Evolutionary conservation across 371 early-diverging fungal species (phyloP).

Genomic region (Mortierella polycephala): DNA sequence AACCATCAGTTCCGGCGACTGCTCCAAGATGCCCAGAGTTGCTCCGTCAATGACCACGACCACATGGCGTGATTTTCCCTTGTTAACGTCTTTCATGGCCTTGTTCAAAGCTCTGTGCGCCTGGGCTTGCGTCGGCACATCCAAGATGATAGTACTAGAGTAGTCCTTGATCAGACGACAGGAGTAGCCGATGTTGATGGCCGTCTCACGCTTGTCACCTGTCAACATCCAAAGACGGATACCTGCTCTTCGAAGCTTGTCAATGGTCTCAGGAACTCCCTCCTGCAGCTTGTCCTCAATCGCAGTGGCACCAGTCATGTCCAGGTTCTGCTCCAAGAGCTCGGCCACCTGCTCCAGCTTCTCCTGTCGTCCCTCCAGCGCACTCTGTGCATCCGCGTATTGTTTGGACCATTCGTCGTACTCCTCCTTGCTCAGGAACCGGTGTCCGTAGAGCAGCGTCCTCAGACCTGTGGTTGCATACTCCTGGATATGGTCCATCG

Average conservation of each 20-base stretch:
- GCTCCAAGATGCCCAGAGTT: constrained; percentile 72
- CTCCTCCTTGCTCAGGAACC: constrained; percentile 77
- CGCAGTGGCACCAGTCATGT: constrained; percentile 87
- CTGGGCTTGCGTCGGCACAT: constrained; percentile 43
- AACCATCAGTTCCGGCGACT: constrained; percentile 56
- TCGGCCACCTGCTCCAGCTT: constrained; percentile 85
- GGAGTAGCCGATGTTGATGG: constrained; percentile 94
- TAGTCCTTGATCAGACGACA: constrained; percentile 75
- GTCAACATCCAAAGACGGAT: constrained; percentile 98
- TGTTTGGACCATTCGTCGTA: constrained; percentile 83
- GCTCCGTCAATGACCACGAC: constrained; percentile 86
- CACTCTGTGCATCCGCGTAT: constrained; percentile 82
- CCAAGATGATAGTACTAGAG: constrained; percentile 50
- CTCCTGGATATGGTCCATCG: constrained; percentile 62
- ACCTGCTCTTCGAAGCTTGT: constrained; percentile 86
- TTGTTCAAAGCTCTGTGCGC: constrained; percentile 55
- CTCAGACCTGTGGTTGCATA: constrained; percentile 91
- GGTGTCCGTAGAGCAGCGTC: constrained; percentile 87
- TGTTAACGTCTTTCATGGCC: constrained; percentile 57
- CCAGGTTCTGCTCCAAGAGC: constrained; percentile 76
- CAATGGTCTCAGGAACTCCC: constrained; percentile 94
- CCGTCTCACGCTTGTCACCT: constrained; percentile 99
- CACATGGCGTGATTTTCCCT: constrained; percentile 56
- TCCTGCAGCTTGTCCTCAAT: constrained; percentile 95
- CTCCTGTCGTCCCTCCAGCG: constrained; percentile 82